phyloP scores from a whole-genome alignment of 192 early-diverging fungal genomes.

The Lobulomyces angularis region DNA sequence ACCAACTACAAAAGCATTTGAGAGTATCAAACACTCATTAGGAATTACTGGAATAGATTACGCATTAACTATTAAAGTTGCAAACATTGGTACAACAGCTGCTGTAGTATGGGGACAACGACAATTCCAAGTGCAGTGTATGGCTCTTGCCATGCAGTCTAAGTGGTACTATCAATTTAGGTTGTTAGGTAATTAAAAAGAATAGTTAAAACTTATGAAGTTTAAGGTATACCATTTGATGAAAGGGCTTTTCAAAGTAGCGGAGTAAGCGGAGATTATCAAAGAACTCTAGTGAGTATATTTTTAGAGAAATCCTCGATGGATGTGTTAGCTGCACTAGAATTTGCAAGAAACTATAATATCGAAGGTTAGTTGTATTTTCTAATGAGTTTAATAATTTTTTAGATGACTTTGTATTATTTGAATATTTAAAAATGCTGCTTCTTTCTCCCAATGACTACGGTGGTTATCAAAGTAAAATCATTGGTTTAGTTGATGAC shows the following conservation, averaged over 20 bases:
- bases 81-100: conserved; percentile 40
- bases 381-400: conserved; percentile 14
- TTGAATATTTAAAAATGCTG: conserved; percentile 33
- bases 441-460: conserved; percentile 23
- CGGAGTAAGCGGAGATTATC: conserved; percentile 31
- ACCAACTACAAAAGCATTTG: conserved; percentile 16
- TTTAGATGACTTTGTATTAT: conserved; percentile 29
- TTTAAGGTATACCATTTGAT: conserved; percentile 41
- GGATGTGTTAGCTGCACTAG: conserved; percentile 46
- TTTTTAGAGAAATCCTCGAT: conserved; percentile 44
- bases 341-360: conserved; percentile 52
- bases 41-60: conserved; percentile 24
- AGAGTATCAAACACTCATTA: conserved; percentile 25
- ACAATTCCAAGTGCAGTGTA: conserved; percentile 43
- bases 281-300: conserved; percentile 36
- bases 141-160: conserved; percentile 42
- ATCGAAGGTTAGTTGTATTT: conserved; percentile 24
- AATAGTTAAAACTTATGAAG: conserved; percentile 1
- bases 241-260: conserved; percentile 27
- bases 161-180: conserved; percentile 55
- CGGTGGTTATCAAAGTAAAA: conserved; percentile 33
- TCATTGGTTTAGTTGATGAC: conserved; percentile 31
- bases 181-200: conserved; percentile 26
- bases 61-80: conserved; percentile 26
- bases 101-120: conserved; percentile 55